Conservation (phyloP, 345 rosid genomes). For the Anacardium occidentale region DNA sequence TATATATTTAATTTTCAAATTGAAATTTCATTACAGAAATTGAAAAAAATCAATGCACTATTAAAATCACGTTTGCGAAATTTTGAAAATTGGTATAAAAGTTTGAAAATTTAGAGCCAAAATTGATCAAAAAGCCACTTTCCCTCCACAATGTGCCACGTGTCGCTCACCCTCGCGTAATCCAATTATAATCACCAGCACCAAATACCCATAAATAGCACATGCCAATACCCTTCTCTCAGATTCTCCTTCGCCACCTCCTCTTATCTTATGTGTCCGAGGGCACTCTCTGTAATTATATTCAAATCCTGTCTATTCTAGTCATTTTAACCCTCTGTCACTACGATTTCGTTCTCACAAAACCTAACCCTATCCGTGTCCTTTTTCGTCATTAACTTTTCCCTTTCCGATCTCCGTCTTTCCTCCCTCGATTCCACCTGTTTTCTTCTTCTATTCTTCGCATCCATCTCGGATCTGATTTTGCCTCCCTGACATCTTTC, state of each 20-base stretch:
- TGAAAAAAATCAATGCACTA: no score
- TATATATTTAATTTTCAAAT: no score
- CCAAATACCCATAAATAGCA: not conserved
- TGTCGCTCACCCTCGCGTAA: not conserved
- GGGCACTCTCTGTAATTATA: conserved; percentile 35
- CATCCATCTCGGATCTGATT: conserved; percentile 2
- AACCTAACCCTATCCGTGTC: conserved; percentile 23
- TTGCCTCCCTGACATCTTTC: conserved; percentile 10
- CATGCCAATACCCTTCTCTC: not conserved
- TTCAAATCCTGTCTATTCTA: conserved; percentile 25
- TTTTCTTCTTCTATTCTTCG: conserved; percentile 9
- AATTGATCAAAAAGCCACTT: not conserved
- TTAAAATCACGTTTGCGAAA: not conserved
- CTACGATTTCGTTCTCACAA: not conserved
- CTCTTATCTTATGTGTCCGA: not conserved
- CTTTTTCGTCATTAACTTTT: conserved; percentile 23
- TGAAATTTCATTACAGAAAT: no score
- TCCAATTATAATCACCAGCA: not conserved
- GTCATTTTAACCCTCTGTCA: conserved; percentile 4
- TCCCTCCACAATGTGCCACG: not conserved
- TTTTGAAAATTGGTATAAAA: not conserved
- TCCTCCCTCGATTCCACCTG: conserved; percentile 15
- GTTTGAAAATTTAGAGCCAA: not conserved
- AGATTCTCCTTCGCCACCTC: not conserved
- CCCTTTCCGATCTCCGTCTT: conserved; percentile 19